A percentile compares a stretch with the other conserved stretches of the same genome.
These are phyloP conservation scores for Chaetoceros tenuissimus DNA, from an alignment of 108 stramenopile species.

Conservation along the genomic window DNA sequence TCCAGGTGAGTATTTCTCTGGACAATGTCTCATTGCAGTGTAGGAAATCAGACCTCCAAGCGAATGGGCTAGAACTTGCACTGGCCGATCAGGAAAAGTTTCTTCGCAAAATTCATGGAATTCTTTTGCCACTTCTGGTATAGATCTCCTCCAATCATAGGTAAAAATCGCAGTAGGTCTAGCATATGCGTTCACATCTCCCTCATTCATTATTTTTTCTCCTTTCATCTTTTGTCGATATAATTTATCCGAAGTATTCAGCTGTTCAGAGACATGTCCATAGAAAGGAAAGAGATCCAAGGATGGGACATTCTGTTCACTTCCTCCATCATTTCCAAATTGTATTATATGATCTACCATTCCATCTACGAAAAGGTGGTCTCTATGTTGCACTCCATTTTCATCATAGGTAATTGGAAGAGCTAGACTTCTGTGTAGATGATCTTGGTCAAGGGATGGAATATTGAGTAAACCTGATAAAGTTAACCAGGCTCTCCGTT, in stretches of 20 bases:
- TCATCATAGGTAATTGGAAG: conserved; percentile 37
- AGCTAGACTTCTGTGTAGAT: conserved; percentile 30
- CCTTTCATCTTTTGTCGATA: neutral
- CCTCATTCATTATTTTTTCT: conserved; percentile 21
- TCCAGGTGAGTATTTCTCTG: conserved; percentile 36
- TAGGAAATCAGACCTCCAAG: conserved; percentile 39
- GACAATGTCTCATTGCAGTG: conserved; percentile 33
- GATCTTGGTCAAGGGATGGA: conserved; percentile 26
- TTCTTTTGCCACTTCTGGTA: conserved; percentile 30
- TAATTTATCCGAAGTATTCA: neutral
- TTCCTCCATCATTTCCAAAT: conserved; percentile 13
- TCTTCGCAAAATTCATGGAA: conserved; percentile 38
- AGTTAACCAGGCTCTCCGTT: neutral
- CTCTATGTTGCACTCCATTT: conserved; percentile 27
- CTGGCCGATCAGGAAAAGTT: conserved; percentile 35
- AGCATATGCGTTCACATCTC: conserved; percentile 18
- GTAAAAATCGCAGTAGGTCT: conserved; percentile 33
- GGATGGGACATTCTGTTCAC: conserved; percentile 11
- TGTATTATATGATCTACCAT: conserved; percentile 46
- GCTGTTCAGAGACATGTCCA: conserved; percentile 26
- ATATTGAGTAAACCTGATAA: conserved; percentile 18
- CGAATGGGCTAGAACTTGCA: conserved; percentile 40
- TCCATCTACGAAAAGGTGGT: conserved; percentile 28
- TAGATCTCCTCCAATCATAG: conserved; percentile 41
- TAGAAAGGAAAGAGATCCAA: conserved; percentile 39